Percentiles rank a stretch among this genome's conserved stretches.
These are phyloP conservation scores for Umbelopsis sp. DNA, from an alignment of 192 early-diverging fungal genomes.

Conservation along the genomic window DNA sequence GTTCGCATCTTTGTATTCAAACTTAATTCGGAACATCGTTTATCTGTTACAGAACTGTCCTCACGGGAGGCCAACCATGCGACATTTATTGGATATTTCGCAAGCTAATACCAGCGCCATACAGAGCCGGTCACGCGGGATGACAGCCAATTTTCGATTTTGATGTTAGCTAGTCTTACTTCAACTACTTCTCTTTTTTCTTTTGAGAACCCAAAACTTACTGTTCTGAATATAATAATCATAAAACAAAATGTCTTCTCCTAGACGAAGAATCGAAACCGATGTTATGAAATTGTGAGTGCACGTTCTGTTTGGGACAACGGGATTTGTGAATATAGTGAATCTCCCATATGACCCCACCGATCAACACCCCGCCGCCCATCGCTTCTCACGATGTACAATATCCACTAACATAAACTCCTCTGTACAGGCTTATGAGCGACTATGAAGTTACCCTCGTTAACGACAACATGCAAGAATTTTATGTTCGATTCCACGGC, in stretches of 20 bases:
- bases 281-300: constrained; percentile 98
- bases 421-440: constrained; percentile 86
- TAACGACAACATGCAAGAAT: constrained; percentile 99
- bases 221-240: neutral
- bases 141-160: constrained; percentile 4
- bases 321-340: no score
- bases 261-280: constrained; percentile 93
- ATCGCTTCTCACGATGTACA: neutral
- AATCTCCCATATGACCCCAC: neutral
- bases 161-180: neutral
- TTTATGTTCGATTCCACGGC: constrained; percentile 92
- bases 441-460: constrained; percentile 99
- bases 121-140: constrained; percentile 5
- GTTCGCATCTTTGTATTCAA: neutral
- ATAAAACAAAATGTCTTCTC: constrained; percentile 73
- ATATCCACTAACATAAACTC: neutral
- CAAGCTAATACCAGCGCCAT: neutral
- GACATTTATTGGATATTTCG: constrained; percentile 67
- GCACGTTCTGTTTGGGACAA: neutral
- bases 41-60: constrained; percentile 79
- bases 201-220: neutral
- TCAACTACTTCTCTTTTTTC: neutral
- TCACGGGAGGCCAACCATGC: constrained; percentile 94
- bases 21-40: neutral
- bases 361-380: neutral